A percentile compares a stretch with the other conserved stretches of the same genome.
Evolutionary conservation across 2,329 filamentous ascomycete species (phyloP).

Genomic region (Aspergillus uvarum): DNA sequence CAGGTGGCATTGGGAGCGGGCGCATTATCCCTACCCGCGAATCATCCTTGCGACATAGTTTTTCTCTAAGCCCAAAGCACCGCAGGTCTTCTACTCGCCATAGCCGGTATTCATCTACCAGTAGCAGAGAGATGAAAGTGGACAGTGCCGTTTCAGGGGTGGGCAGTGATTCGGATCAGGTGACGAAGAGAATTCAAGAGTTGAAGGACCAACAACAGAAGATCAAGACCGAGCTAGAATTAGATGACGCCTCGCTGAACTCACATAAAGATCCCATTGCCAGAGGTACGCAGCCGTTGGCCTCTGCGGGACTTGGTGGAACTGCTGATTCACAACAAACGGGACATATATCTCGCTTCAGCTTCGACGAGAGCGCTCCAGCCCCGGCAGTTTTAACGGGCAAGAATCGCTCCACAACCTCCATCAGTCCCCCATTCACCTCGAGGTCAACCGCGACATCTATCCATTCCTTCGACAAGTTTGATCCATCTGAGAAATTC

Average conservation of each 20-base stretch:
- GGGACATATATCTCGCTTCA: conserved; percentile 7
- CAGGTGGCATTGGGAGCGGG: conserved; percentile 45
- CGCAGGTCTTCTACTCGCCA: conserved; percentile 54
- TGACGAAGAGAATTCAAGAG: conserved; percentile 58
- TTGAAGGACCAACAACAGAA: conserved; percentile 58
- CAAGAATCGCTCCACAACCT: conserved; percentile 40
- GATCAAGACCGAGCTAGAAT: conserved; percentile 51
- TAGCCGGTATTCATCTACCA: conserved; percentile 39
- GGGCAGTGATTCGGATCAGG: conserved; percentile 52
- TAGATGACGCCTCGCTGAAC: conserved; percentile 35
- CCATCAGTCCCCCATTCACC: conserved; percentile 27
- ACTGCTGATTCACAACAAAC: conserved; percentile 14
- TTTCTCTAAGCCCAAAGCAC: conserved; percentile 54
- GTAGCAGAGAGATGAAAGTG: conserved; percentile 41
- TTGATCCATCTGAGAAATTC: conserved; percentile 29
- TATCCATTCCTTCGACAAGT: conserved; percentile 30
- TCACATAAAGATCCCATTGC: conserved; percentile 15
- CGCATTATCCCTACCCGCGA: conserved; percentile 65
- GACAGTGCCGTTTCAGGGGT: conserved; percentile 41
- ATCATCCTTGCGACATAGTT: conserved; percentile 62
- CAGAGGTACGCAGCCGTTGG: conserved; percentile 19
- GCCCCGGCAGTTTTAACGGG: conserved; percentile 68
- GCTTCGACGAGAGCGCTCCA: conserved; percentile 63
- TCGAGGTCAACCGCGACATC: conserved; percentile 30
- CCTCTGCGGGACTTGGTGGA: conserved; percentile 3